phyloP scores from a whole-genome alignment of 345 rosid genomes.

The Raphanus raphanistrum region DNA sequence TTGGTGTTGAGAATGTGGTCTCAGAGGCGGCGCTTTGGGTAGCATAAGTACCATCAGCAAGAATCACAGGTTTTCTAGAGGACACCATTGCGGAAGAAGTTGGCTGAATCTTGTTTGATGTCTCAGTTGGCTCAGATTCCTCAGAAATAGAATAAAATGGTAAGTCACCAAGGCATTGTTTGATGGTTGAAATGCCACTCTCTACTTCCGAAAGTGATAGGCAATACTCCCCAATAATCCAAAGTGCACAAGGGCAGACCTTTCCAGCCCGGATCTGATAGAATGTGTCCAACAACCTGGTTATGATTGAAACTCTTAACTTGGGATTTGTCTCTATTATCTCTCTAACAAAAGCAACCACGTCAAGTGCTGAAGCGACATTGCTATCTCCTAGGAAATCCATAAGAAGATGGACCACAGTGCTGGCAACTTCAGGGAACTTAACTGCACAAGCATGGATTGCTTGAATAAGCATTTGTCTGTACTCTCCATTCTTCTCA shows the following conservation, averaged over 20 bases:
- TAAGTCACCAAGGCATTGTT: constrained; percentile 87
- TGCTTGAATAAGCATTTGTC: constrained; percentile 94
- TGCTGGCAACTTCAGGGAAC: constrained; percentile 94
- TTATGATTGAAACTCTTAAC: constrained; percentile 79
- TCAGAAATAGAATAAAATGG: constrained; percentile 73
- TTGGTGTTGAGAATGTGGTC: constrained; percentile 77
- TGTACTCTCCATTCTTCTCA: constrained; percentile 88
- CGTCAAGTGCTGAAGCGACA: constrained; percentile 87
- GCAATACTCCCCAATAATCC: constrained; percentile 96
- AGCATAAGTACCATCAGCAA: constrained; percentile 89
- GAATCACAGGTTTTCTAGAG: constrained; percentile 82
- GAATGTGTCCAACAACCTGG: constrained; percentile 79
- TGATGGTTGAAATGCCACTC: constrained; percentile 74
- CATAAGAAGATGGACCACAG: constrained; percentile 88
- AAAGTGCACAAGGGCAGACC: constrained; percentile 88
- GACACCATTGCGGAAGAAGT: constrained; percentile 59
- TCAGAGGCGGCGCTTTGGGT: constrained; percentile 90
- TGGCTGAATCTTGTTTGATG: constrained; percentile 59
- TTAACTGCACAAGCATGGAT: constrained; percentile 86
- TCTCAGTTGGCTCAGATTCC: constrained; percentile 66
- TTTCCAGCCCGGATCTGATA: constrained; percentile 86
- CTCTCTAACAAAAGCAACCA: constrained; percentile 75
- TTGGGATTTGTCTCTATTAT: constrained; percentile 83
- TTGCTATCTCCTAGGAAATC: constrained; percentile 89
- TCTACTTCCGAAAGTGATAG: constrained; percentile 83